Percentiles rank a stretch among this genome's conserved stretches.
phyloP scores from a whole-genome alignment of 2,329 filamentous ascomycete species.

The Fonsecaea erecta region DNA sequence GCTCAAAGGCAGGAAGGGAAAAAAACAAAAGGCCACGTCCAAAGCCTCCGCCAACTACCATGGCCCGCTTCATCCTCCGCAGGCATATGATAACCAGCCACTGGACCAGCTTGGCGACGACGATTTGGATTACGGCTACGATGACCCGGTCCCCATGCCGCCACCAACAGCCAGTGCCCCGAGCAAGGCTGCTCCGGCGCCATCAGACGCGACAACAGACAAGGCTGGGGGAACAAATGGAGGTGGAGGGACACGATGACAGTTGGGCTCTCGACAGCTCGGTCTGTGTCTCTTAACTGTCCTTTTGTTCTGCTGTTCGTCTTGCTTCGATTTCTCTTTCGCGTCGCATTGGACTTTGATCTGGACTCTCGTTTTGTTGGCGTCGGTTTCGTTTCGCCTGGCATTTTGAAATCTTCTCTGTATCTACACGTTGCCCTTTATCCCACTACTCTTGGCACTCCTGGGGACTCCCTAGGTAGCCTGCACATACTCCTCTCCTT shows the following conservation, averaged over 20 bases:
- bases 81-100: conserved; percentile 48
- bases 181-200: conserved; percentile 29
- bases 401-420: conserved; percentile 16
- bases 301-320: conserved; percentile 21
- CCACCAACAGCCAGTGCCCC: conserved; percentile 44
- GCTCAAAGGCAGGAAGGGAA: conserved; percentile 87
- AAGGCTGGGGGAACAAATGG: conserved; percentile 32
- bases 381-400: conserved; percentile 14
- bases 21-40: conserved; percentile 74
- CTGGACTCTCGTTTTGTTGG: conserved; percentile 25
- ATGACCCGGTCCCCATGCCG: conserved; percentile 50
- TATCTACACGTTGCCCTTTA: conserved; percentile 20
- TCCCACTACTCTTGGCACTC: not conserved
- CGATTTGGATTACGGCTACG: conserved; percentile 56
- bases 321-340: conserved; percentile 16
- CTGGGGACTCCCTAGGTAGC: conserved; percentile 30
- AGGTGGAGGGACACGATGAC: conserved; percentile 34
- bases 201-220: conserved; percentile 24
- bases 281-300: conserved; percentile 19
- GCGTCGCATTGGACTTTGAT: conserved; percentile 19
- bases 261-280: conserved; percentile 13
- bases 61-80: conserved; percentile 44
- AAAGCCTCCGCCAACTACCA: conserved; percentile 52
- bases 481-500: conserved; percentile 36
- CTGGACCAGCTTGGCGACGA: conserved; percentile 54